phyloP scores from a whole-genome alignment of 192 early-diverging fungal genomes.

The Geranomyces variabilis region DNA sequence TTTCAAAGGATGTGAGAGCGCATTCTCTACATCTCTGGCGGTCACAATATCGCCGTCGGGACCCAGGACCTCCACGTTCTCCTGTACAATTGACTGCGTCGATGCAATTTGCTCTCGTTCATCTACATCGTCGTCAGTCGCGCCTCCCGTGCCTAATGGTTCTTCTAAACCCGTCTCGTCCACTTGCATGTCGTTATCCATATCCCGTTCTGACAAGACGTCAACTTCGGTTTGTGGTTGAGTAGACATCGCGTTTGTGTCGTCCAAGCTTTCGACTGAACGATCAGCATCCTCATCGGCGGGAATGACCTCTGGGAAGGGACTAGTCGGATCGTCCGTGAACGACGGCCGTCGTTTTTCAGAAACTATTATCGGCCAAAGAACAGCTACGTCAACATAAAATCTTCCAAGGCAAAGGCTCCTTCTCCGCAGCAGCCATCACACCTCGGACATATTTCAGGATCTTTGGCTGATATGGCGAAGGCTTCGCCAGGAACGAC shows the following conservation, averaged over 20 bases:
- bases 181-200: too few relatives aligned
- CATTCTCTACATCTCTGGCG: background rate
- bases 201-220: too few relatives aligned
- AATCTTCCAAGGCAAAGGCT: too few relatives aligned
- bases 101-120: background rate
- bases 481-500: background rate
- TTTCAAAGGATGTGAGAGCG: slow-evolving; percentile 1
- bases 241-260: too few relatives aligned
- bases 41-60: slow-evolving; percentile 1
- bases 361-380: background rate
- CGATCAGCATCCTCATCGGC: background rate
- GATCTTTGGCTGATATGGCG: background rate
- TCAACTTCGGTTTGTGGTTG: too few relatives aligned
- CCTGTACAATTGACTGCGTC: background rate
- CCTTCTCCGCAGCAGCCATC: background rate
- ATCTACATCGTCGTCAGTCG: too few relatives aligned
- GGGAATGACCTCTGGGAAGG: background rate
- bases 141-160: too few relatives aligned
- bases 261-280: background rate
- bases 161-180: too few relatives aligned
- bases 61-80: slow-evolving; percentile 5
- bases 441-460: background rate
- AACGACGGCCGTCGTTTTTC: background rate
- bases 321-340: background rate
- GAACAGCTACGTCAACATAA: too few relatives aligned